Evolutionary conservation across 345 rosid genomes (phyloP), one percentile per base, ranked within the genome.

Genomic region (Murraya paniculata): DNA sequence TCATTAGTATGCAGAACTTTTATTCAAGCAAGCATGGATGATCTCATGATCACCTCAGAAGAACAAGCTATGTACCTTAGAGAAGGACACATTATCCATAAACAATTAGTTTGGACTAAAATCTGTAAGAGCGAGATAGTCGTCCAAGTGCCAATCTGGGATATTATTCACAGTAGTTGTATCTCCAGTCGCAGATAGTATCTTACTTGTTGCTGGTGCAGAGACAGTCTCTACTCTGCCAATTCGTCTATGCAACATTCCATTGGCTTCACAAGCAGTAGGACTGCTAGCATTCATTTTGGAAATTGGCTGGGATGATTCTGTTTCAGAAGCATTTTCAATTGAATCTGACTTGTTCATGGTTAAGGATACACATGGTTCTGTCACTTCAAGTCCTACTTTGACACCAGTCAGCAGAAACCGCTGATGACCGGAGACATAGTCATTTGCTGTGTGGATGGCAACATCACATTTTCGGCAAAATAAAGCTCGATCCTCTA

Each of bases 401-500:
- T 82, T 85, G 19, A 83, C 80, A 56, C 83, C 86, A 24, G 83
- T n/a, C 24, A 79, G 75, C 62, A 83, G 60, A 77, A 81, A 83
- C 56, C 86, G 73, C 77, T 85, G 83, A 69, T 85, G 88, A 50
- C 14, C 31, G 1, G 62, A 35, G 9, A 66, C 61, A 16, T 85
- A 78, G 53, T 35, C 18, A 50, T 70, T 72, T 39, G 66, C 55
- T 18, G 77, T 60, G 77, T 83, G 86, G 13, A 85, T 83, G n/a
- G 83, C 84, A 78, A 58, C 81, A 69, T 85, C 88, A 73, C 86
- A 83, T 6, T 83, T 81, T 36, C 61, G 69, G 31, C 88, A 85
- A 25, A 85, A 75, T 35, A 85, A n/a, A 45, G 88, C 86, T 69
- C 88, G 77, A 81, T 83, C 86, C 59, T 81, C 86, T 64, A 85